Evolutionary conservation across 176 grass and related monocot genomes (phyloP), one percentile per base, ranked within the genome.

Genomic region (Poa annua): DNA sequence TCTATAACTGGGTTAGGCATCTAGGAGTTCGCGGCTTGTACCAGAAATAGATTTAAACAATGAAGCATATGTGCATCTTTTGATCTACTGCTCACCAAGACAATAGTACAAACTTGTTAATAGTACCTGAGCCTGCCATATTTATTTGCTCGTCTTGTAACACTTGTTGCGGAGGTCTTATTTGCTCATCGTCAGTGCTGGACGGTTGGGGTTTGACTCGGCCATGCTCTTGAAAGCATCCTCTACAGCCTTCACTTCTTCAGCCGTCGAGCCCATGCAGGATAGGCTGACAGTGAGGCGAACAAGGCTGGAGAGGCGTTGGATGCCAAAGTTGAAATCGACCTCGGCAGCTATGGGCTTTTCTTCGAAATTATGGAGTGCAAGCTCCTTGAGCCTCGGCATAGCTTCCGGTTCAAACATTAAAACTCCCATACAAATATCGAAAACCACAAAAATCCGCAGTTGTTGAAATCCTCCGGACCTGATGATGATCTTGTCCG

Each of bases 101-200:
- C 29, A 29, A 29, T 1, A 29, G 59, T 13, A 62, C 24, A 26
- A 62, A 62, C 59, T 3, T 32, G 25, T 63, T 63, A 63, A 15
- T 33, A 32, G 60, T 63, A 63, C 59, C 59, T 62, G 59, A 29
- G 59, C 59, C 0, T 29, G 24, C 5, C 59, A 14, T 14, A 60
- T 1, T 24, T 62, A 62, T 62, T 29, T 62, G 24, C 25, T 32
- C 10, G 25, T 63, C 25, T 32, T 1, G 13, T 32, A 63, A 33
- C 25, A 63, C 3, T 16, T 0, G 0, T 0, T 63, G 22, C 25
- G 60, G 5, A 63, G 0, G 0, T 7, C 1, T 29, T 29, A 0
- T 63, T 13, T 63, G 3, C 1, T 33, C 60, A 26, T 63, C 25
- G 16, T 1, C 60, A 63, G 60, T 16, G 29, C 33, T 63, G 60